A percentile compares a stretch with the other conserved stretches of the same genome.
These are phyloP conservation scores for Hsuehochloa calcarea DNA, from an alignment of 176 grass and related monocot species.

Conservation along the genomic window DNA sequence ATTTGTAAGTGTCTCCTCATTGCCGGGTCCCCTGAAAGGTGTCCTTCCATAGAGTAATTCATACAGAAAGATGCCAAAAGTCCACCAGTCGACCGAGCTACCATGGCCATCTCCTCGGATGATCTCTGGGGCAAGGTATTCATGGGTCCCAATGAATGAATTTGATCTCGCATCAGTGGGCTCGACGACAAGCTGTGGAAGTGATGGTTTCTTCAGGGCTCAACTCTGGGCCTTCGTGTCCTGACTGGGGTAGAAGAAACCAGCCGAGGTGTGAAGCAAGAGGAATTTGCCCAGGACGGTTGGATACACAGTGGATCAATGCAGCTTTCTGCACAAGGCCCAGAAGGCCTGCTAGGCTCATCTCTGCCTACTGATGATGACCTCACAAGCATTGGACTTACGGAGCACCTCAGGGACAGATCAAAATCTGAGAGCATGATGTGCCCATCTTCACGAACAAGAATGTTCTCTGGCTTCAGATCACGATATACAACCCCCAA, in stretches of 20 bases:
- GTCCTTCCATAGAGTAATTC: slow-evolving; percentile 81
- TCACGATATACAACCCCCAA: slow-evolving; percentile 97
- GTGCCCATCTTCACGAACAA: slow-evolving; percentile 97
- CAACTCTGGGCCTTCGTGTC: slow-evolving; percentile 42
- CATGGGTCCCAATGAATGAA: slow-evolving; percentile 94
- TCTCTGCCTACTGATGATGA: slow-evolving; percentile 68
- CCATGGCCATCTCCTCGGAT: slow-evolving; percentile 97
- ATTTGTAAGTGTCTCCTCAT: slow-evolving; percentile 82
- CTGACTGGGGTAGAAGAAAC: slow-evolving; percentile 50
- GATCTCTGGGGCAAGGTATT: slow-evolving; percentile 94
- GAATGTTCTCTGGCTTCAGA: slow-evolving; percentile 97
- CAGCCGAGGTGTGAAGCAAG: slow-evolving; percentile 91
- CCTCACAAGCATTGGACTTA: slow-evolving; percentile 79
- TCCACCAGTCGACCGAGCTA: slow-evolving; percentile 98
- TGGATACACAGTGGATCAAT: slow-evolving; percentile 90
- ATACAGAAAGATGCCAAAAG: slow-evolving; percentile 88
- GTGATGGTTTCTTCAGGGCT: slow-evolving; percentile 56
- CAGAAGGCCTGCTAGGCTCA: slow-evolving; percentile 68
- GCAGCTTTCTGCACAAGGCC: slow-evolving; percentile 88
- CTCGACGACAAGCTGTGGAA: slow-evolving; percentile 88
- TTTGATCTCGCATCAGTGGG: slow-evolving; percentile 85
- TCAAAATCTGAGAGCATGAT: slow-evolving; percentile 99
- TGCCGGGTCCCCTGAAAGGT: slow-evolving; percentile 76
- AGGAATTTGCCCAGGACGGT: slow-evolving; percentile 75
- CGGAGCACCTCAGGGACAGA: slow-evolving; percentile 93